Conservation (phyloP, 768 basidiomycete genomes). For the Gautieria morchelliformis region DNA sequence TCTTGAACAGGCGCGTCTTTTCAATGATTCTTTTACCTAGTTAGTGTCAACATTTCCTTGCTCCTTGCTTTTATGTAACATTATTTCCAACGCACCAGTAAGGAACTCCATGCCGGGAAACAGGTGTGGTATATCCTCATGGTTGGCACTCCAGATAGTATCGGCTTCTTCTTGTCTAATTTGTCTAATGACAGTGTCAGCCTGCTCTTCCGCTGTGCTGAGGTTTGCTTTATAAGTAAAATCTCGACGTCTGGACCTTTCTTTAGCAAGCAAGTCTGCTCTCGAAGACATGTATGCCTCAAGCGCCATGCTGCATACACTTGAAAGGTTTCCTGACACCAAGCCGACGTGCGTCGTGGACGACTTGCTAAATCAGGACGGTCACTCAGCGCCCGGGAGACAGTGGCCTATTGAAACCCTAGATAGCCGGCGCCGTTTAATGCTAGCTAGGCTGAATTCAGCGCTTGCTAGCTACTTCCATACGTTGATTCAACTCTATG, state of each 20-base stretch:
- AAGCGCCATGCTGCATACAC: neutral
- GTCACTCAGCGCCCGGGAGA: too few relatives aligned
- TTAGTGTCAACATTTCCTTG: too few relatives aligned
- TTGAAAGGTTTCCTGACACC: too few relatives aligned
- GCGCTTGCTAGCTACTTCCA: too few relatives aligned
- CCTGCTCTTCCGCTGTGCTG: slow-evolving; percentile 36
- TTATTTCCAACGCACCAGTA: slow-evolving; percentile 35
- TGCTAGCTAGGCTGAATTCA: too few relatives aligned
- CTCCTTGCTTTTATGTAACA: neutral
- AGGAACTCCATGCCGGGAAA: slow-evolving; percentile 77
- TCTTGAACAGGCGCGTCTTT: slow-evolving; percentile 50
- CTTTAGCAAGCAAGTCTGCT: slow-evolving; percentile 24
- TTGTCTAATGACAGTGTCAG: slow-evolving; percentile 45
- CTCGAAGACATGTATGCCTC: slow-evolving; percentile 12
- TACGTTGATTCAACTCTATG: too few relatives aligned
- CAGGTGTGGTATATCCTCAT: slow-evolving; percentile 44
- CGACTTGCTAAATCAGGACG: too few relatives aligned
- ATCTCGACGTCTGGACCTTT: slow-evolving; percentile 46
- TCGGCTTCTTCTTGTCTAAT: slow-evolving; percentile 46
- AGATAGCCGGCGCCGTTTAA: too few relatives aligned
- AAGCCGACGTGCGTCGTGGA: too few relatives aligned
- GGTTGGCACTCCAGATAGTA: slow-evolving; percentile 49
- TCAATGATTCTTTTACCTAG: slow-evolving; percentile 48
- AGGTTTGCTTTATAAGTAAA: slow-evolving; percentile 18
- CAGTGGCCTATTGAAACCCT: too few relatives aligned